These are phyloP conservation scores for Catunica adiposa DNA, from an alignment of 2,329 filamentous ascomycete genomes.

Conservation along the genomic window DNA sequence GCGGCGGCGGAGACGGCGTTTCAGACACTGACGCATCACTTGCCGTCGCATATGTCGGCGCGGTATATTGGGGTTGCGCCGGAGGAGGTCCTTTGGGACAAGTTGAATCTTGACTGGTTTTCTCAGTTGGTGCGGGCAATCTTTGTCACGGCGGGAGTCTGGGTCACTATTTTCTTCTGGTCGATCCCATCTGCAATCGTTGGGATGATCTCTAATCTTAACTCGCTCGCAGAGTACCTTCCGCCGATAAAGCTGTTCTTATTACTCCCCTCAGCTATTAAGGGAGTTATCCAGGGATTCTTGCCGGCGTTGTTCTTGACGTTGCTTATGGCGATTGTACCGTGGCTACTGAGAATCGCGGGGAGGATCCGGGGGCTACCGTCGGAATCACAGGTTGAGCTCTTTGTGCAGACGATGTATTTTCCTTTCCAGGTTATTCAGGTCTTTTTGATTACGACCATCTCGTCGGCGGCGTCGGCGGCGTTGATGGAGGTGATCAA, in stretches of 20 bases:
- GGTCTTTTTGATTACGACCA: constrained; percentile 67
- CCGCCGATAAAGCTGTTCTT: constrained; percentile 60
- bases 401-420: constrained; percentile 64
- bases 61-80: constrained; percentile 70
- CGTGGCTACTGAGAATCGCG: constrained; percentile 58
- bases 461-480: constrained; percentile 56
- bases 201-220: constrained; percentile 70
- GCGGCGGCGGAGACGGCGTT: constrained; percentile 71
- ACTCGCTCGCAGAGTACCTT: constrained; percentile 45
- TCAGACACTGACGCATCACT: constrained; percentile 67
- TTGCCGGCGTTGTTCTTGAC: constrained; percentile 65
- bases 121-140: constrained; percentile 55
- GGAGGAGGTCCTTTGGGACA: constrained; percentile 71
- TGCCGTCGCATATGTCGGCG: constrained; percentile 68
- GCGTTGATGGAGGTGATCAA: constrained; percentile 44
- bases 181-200: constrained; percentile 60
- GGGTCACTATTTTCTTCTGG: constrained; percentile 72
- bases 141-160: constrained; percentile 47
- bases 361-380: constrained; percentile 56
- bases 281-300: constrained; percentile 69
- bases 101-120: constrained; percentile 54
- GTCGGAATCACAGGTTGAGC: constrained; percentile 53
- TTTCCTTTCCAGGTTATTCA: constrained; percentile 70
- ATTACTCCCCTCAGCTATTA: constrained; percentile 48
- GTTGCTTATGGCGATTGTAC: constrained; percentile 68